phyloP scores from a whole-genome alignment of 805 yeast species.

The Wickerhamiella sergipiensis region DNA sequence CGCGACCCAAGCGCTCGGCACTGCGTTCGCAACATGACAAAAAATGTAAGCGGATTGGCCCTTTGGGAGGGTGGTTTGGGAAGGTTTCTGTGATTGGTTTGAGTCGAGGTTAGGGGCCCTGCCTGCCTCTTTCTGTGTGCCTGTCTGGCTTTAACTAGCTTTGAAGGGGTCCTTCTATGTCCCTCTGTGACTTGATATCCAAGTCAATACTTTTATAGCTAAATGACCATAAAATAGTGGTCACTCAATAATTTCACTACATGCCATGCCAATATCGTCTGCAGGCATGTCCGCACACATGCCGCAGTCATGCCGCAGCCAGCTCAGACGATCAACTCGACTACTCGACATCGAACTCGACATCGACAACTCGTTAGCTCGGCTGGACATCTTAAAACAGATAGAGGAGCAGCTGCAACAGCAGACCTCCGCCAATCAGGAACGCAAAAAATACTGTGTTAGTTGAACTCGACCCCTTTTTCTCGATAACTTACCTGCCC shows the following conservation, averaged over 20 bases:
- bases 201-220: too few species aligned
- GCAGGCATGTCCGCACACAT: too few species aligned
- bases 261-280: too few species aligned
- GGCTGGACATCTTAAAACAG: neutral
- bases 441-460: conserved; percentile 37
- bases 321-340: too few species aligned
- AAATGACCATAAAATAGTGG: too few species aligned
- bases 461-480: neutral
- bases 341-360: too few species aligned
- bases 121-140: neutral
- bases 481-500: neutral
- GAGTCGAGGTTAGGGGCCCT: neutral
- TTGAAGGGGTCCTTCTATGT: too few species aligned
- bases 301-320: too few species aligned
- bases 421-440: conserved; percentile 69
- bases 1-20: neutral
- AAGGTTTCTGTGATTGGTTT: neutral
- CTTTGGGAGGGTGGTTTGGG: neutral
- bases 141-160: too few species aligned
- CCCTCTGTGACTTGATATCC: too few species aligned
- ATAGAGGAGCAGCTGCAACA: conserved; percentile 42
- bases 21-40: conserved; percentile 1
- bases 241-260: too few species aligned
- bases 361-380: too few species aligned
- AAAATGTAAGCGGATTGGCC: conserved; percentile 1